Base-by-base conservation (phyloP, 2,329 filamentous ascomycete genomes). In the Cladosporium sp. region DNA sequence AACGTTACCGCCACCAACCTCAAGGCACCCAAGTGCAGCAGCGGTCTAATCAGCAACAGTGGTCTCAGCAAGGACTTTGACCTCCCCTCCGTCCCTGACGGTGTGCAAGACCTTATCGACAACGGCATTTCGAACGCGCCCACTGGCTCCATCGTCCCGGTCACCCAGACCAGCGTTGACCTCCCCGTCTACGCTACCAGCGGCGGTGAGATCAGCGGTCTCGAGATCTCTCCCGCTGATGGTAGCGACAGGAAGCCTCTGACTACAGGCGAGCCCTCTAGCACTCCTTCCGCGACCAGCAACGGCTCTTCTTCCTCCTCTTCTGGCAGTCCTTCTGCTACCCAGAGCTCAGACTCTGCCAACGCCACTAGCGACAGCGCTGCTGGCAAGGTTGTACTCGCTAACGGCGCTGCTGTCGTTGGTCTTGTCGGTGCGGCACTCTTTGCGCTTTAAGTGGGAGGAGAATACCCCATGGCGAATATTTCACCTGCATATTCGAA, bases 1-100 rank as follows among this genome's bases (percentile, higher is more conserved):
- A 84, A 88, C 71, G 77, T 83, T 13, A 75, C 79, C 51, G 80
- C 79, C 59, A 80, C 80, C 28, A 71, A 75, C 34, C 75, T 82
- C 59, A 74, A 77, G 36, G 73, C 89, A 3, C 86, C 89, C 34
- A 78, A 74, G 57, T 97, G 93, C 78, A 76, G 76, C 61, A 59
- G 78, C 32, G 80, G 77, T 60, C 78, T 96, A 55, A 92, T 97
- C 75, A 80, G 77, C 60, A 77, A 78, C 62, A 75, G 80, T 59
- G 82, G 80, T 61, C 96, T 96, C 79, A 83, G 82, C 74, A 86
- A 77, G 72, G 88, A 90, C 79, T 97, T 96, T 77, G 87, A 86
- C 45, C 77, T 96, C 58, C 92, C 88, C 48, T 75, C 68, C 3
- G 78, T 84, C 5, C 91, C 91, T 12, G 77, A 82, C 3, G 88